Percentiles rank a stretch among this genome's conserved stretches.
Evolutionary conservation across 345 rosid genomes (phyloP).

Genomic region (Corchorus olitorius): DNA sequence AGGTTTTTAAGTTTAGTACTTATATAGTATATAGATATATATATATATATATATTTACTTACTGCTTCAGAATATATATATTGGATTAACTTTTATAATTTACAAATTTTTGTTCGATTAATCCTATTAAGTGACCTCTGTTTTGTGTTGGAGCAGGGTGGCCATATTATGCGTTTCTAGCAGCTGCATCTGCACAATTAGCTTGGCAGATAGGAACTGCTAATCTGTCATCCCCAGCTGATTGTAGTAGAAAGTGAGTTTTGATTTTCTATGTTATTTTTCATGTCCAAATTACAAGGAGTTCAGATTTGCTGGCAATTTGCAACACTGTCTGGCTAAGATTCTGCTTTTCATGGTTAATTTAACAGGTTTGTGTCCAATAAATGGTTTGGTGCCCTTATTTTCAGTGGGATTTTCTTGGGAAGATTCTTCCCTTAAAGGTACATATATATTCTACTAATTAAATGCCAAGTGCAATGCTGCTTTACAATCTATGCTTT

Average conservation of each 20-base stretch:
- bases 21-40: no score
- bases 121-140: background rate
- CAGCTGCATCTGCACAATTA: constrained; percentile 78
- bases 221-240: constrained; percentile 60
- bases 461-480: background rate
- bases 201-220: constrained; percentile 86
- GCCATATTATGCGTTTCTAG: constrained; percentile 70
- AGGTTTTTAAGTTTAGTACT: no score
- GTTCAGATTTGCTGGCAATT: background rate
- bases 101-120: background rate
- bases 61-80: background rate
- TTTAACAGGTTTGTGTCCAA: constrained; percentile 82
- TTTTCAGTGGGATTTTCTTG: constrained; percentile 69
- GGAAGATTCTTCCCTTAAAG: constrained; percentile 56
- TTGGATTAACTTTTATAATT: no score
- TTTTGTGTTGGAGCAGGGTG: constrained; percentile 52
- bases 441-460: background rate
- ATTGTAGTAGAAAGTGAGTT: constrained; percentile 47
- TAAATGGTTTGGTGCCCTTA: constrained; percentile 88
- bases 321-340: background rate
- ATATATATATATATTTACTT: no score
- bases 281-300: no score
- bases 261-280: background rate
- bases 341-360: constrained; percentile 9
- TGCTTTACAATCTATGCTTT: background rate